Base-by-base conservation (phyloP, 148 eudicot species). In the Chenopodium album region DNA sequence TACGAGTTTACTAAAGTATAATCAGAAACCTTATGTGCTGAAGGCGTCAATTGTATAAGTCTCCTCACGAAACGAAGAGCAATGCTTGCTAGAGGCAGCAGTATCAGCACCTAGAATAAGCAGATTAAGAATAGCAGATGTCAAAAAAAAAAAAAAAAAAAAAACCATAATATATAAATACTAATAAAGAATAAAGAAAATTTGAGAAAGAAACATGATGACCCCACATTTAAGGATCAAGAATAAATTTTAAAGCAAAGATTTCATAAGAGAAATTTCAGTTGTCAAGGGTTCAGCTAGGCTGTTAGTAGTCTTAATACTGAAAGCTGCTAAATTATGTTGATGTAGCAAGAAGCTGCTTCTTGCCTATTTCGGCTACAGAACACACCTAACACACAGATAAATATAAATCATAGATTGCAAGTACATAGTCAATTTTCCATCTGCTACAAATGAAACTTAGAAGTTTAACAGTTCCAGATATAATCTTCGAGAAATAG, bases 71-170 rank as follows among this genome's bases (percentile, higher is more conserved):
- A 79, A 31, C 99, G 93, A 62, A 82, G 87, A 73, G 99, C 99
- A 86, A 94, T 88, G 85, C 95, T 93, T 82, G 94, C 93, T 41
- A 92, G 79, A 17, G 99, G 99, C 82, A 94, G 88, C 76, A 97
- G 87, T 83, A 94, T 86, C 86, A 96, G 80, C 78, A 96, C 91
- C 99, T 96, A 85, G 41, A 86, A 73, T 79, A 82, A 46, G 41
- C 65, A 72, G 19, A 10, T 80, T 19, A 22, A 47, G 72, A 16
- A 71, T 31, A 65, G 71, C 48, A 65, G 74, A 47, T 52, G 26
- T 10, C 22, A n/a, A n/a, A 31, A 1, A 31, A 1, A 31, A 1
- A 31, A 1, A 31, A 26, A 76, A 65, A 65, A 48, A 59, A 71
- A 68, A 9, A 54, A 1, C 7, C 34, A 37, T 19, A 1, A 63